Evolutionary conservation across 306 rosid species (phyloP).

Genomic region (Prunus kanzakura): DNA sequence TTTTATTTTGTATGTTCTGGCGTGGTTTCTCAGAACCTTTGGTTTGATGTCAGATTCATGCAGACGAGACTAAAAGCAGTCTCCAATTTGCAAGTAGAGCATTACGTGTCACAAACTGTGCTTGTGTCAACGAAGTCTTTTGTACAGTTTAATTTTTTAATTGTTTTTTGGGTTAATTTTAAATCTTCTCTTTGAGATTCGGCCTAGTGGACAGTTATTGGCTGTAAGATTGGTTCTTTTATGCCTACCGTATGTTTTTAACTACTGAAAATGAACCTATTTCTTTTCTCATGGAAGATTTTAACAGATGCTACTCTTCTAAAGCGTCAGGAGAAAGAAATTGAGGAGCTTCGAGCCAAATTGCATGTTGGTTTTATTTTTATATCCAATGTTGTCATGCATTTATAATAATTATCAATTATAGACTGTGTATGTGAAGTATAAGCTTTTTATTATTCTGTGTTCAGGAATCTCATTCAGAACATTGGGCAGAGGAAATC

Average conservation of each 20-base stretch:
- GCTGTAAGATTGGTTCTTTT: slow-evolving; percentile 14
- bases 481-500: too few species aligned
- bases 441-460: too few species aligned
- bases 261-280: not conserved
- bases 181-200: slow-evolving; percentile 7
- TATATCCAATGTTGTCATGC: too few species aligned
- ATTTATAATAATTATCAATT: too few species aligned
- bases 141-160: slow-evolving; percentile 11
- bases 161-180: slow-evolving; percentile 11
- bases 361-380: too few species aligned
- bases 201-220: slow-evolving; percentile 7
- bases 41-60: slow-evolving; percentile 64
- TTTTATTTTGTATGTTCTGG: not conserved
- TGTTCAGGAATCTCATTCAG: too few species aligned
- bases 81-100: slow-evolving; percentile 99
- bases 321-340: too few species aligned
- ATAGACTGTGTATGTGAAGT: too few species aligned
- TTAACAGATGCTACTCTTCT: too few species aligned
- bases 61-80: slow-evolving; percentile 96
- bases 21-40: slow-evolving; percentile 24
- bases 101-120: slow-evolving; percentile 86
- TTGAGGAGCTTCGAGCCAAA: too few species aligned
- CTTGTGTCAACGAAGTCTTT: slow-evolving; percentile 73
- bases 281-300: too few species aligned
- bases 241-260: slow-evolving; percentile 10